Evolutionary conservation across 2,329 filamentous ascomycete species (phyloP), one percentile per base, ranked within the genome.

Genomic region (Lasiodiplodia sp.): DNA sequence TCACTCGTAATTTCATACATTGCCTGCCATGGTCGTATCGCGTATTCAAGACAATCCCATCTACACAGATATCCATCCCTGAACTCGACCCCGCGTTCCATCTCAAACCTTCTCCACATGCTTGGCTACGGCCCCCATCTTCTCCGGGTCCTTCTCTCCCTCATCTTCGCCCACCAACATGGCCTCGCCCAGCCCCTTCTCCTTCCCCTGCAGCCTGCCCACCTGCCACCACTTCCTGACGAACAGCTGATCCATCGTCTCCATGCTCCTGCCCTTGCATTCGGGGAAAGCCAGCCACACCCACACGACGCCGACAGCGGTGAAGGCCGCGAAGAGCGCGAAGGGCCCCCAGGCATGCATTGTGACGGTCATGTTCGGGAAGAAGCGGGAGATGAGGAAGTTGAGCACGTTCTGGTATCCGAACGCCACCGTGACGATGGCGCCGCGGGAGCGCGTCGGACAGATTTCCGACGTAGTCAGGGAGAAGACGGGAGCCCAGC

Each of bases 351-450:
- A 60, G n/a, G 56, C 34, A 21, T 40, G 56, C 56, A 60, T 44
- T 11, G 37, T n/a, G 16, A 23, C 56, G 21, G 38, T 28, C 56
- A 60, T 60, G 56, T 60, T 60, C 14, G 56, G 56, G 38, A 60
- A 60, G 56, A 40, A 40, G 34, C 56, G 34, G n/a, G 56, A 40
- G 7, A 60, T 40, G 34, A 40, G 34, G 56, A 60, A 60, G 56
- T 60, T 60, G 34, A 60, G 38, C 34, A 60, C 34, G 21, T 60
- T 60, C 56, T 60, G 56, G 34, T 60, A 60, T 11, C 14, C 53
- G 34, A 57, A 57, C 23, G 53, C 25, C 16, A 57, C 18, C 7
- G 53, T 57, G 23, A 57, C 53, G 25, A 57, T 57, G 4, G 53
- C 28, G 34, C 53, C 53, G 25, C 53, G 53, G 18, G 53, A n/a